Evolutionary conservation across 2,329 filamentous ascomycete genomes (phyloP).

Genomic region (Aureobasidium sp.): DNA sequence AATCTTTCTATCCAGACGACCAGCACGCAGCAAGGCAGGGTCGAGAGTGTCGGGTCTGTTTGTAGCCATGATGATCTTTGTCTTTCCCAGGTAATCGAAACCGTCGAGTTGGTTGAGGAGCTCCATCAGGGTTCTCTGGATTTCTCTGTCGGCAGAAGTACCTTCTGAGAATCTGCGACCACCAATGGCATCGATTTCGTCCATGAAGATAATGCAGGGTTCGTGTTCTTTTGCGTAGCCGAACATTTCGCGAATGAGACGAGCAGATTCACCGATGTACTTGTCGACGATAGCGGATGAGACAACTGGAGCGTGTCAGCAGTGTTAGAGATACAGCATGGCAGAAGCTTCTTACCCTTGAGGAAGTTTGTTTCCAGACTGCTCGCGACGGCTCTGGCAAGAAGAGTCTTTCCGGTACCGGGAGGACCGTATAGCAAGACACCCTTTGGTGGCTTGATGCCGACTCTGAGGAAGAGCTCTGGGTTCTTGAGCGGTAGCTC

Average conservation of each 20-base stretch:
- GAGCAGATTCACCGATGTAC: conserved; percentile 96
- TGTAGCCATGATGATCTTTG: conserved; percentile 99
- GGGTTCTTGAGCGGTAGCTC: conserved; percentile 98
- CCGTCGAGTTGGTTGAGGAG: conserved; percentile 96
- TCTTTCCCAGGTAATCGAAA: conserved; percentile 98
- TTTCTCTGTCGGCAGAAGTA: conserved; percentile 94
- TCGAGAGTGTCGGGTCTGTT: conserved; percentile 96
- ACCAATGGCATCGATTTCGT: conserved; percentile 98
- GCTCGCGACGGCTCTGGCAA: conserved; percentile 91
- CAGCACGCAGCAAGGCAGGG: conserved; percentile 83
- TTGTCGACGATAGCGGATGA: conserved; percentile 99
- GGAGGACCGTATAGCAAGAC: conserved; percentile 93
- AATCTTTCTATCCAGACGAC: conserved; percentile 92
- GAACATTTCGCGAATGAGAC: conserved; percentile 98
- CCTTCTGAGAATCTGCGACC: conserved; percentile 95
- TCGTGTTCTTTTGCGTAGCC: conserved; percentile 99
- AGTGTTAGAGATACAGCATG: background rate
- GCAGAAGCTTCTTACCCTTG: conserved; percentile 57
- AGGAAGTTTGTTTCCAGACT: conserved; percentile 97
- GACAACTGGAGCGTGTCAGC: conserved; percentile 57
- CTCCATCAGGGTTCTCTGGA: conserved; percentile 97
- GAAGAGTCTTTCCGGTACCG: conserved; percentile 90
- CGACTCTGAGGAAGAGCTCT: conserved; percentile 90
- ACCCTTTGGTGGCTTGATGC: conserved; percentile 98
- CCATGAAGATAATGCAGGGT: conserved; percentile 99